Evolutionary conservation across 2,329 filamentous ascomycete species (phyloP), one percentile per base, ranked within the genome.

Genomic region (Zymoseptoria crescenta): DNA sequence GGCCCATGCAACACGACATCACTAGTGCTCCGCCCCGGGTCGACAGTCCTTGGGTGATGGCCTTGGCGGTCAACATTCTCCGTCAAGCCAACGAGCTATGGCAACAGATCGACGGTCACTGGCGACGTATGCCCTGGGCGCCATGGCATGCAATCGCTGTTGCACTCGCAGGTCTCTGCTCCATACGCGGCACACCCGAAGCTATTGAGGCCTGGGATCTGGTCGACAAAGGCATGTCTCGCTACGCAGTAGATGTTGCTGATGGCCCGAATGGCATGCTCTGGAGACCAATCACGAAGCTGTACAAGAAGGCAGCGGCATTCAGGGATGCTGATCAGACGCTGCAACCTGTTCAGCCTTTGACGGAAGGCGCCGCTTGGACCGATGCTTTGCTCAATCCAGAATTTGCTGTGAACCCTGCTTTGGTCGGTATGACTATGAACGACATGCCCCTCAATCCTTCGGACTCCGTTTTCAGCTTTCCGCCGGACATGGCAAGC

Each of bases 91-190:
- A 64, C 24, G 48, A 54, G 9, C 45, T 63, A 24, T 62, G 59
- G 57, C n/a, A 29, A 60, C 67, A 78, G 28, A 69, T 68, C 48
- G 71, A 74, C 20, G 71, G 74, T 10, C 69, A 74, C 2, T 81
- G 76, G 68, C 67, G 69, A 20, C 82, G 80, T 78, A 79, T 80
- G 74, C 73, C 75, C 0, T 83, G 80, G 68, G 77, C 81, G 13
- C 80, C 81, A 59, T 83, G 81, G 81, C 81, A 83, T 62, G 76
- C 80, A 7, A 70, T 83, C 0, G 79, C 81, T 1, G 79, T 83
- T 6, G 76, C 78, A 1, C 69, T 83, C 13, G 80, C 80, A 1
- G 80, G 82, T 61, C 73, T 83, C 21, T 83, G 80, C 65, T 70
- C 74, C 2, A 77, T 79, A 63, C 76, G 78, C 2, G 70, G 73